Conservation (phyloP, 495 filamentous ascomycete species). For the Hypoxylon lienhwacheense region DNA sequence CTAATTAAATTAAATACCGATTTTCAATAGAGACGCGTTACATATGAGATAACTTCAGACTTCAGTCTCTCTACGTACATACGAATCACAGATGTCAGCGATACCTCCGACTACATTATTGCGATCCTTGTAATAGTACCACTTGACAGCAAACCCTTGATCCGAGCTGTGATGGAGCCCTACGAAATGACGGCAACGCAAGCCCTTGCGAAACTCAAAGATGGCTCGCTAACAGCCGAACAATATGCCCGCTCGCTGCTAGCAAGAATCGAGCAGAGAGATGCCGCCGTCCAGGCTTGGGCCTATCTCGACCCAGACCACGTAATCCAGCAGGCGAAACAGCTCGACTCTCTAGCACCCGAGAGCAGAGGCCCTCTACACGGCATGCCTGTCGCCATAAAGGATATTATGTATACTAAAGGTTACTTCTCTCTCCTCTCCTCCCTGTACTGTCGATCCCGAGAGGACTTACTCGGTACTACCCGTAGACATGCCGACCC, state of each 20-base stretch:
- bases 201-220: conserved; percentile 40
- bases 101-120: not conserved
- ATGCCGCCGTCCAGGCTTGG: conserved; percentile 57
- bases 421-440: conserved; percentile 24
- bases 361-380: conserved; percentile 55
- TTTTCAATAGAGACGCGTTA: too few species aligned
- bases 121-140: not conserved
- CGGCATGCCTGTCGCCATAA: conserved; percentile 57
- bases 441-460: not conserved
- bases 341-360: conserved; percentile 51
- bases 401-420: conserved; percentile 63
- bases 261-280: conserved; percentile 50
- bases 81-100: too few species aligned
- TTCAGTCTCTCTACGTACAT: too few species aligned
- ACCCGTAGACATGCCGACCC: conserved; percentile 55
- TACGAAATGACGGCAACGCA: conserved; percentile 47
- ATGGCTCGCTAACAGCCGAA: conserved; percentile 49
- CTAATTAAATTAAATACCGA: too few species aligned
- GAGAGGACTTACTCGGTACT: conserved; percentile 9
- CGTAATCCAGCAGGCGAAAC: conserved; percentile 53
- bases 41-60: too few species aligned
- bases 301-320: conserved; percentile 51
- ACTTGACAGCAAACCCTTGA: too few species aligned
- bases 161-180: conserved; percentile 29
- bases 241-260: conserved; percentile 58